These are phyloP conservation scores for Leccinellum luteum DNA, from an alignment of 768 basidiomycete genomes.

Conservation along the genomic window DNA sequence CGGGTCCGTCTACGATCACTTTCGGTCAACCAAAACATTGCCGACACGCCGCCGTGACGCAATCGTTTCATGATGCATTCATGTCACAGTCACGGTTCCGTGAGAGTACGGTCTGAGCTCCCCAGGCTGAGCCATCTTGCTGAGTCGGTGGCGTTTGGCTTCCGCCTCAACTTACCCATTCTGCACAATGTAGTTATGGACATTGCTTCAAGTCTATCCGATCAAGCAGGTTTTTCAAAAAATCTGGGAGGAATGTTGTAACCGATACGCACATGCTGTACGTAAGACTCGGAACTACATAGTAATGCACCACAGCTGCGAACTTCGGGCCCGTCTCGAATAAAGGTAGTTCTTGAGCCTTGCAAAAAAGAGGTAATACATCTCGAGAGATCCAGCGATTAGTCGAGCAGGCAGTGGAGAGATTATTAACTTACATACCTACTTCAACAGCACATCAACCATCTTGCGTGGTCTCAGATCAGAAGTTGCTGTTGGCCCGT, in stretches of 20 bases:
- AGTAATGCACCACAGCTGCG: constrained; percentile 95
- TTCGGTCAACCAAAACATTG: constrained; percentile 4
- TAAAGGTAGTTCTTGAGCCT: constrained; percentile 98
- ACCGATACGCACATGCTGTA: constrained; percentile 80
- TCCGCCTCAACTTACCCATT: constrained; percentile 96
- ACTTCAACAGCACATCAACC: constrained; percentile 27
- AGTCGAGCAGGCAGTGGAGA: constrained; percentile 88
- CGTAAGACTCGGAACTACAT: constrained; percentile 75
- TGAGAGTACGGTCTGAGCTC: no score
- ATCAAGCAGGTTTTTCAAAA: constrained; percentile 94
- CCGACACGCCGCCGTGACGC: not conserved
- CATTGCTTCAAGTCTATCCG: constrained; percentile 90
- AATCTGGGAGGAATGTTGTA: constrained; percentile 77
- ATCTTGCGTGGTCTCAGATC: no score
- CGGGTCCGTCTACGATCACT: constrained; percentile 79
- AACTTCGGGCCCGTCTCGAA: constrained; percentile 84
- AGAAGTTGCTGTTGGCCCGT: no score
- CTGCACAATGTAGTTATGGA: constrained; percentile 93
- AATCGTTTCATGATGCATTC: not conserved
- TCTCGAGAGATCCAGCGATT: constrained; percentile 99
- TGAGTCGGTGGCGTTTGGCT: constrained; percentile 93
- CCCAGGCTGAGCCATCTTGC: constrained; percentile 81
- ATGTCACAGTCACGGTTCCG: constrained; percentile 52
- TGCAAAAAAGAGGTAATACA: constrained; percentile 90
- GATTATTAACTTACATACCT: constrained; percentile 88